Base-by-base conservation (phyloP, 1,284 basidiomycete species). In the Puccinia brachypodii region DNA sequence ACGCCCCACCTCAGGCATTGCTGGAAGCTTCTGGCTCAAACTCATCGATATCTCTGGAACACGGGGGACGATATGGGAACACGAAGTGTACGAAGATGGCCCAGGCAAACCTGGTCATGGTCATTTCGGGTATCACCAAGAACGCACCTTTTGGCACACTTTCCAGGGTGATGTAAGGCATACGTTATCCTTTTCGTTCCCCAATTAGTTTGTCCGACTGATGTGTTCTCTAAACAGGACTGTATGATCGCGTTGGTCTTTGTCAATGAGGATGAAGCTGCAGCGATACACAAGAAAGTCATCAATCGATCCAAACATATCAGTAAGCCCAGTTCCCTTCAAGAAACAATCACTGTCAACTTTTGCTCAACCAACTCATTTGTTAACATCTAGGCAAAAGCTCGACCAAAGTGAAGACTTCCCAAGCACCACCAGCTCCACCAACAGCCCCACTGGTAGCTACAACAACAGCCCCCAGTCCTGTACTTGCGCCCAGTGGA, bases 211-310 rank as follows among this genome's bases (percentile, higher is more conserved):
- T 11, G 66, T 81, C 25, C 9, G 36, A 28, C 47, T 60, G 42
- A 47, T n/a, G 11, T 28, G 25, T 19, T 53, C 28, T 56, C 74
- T 50, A 28, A 76, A 31, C 86, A 94, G 93, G 89, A 92, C 84
- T 95, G 92, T 85, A 92, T 94, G 91, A 90, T 98, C 85, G 96
- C 94, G 0, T 90, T 98, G 83, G 94, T 95, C 28, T 98, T 97
- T 85, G 90, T 93, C 0, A 92, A 95, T 71, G 94, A 97, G 86
- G 87, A 89, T 28, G 96, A 98, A 85, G 96, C 95, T 0, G 91
- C 91, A 85, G 89, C 91, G n/a, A 91, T 98, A 83, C 91, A 91
- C 89, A 98, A 98, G 87, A 97, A 96, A 86, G 92, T 98, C 31
- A 89, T 89, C 0, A 89, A 88, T 64, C 90, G 90, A 25, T 87